Conservation (phyloP, 306 rosid species). For the Vicia villosa region DNA sequence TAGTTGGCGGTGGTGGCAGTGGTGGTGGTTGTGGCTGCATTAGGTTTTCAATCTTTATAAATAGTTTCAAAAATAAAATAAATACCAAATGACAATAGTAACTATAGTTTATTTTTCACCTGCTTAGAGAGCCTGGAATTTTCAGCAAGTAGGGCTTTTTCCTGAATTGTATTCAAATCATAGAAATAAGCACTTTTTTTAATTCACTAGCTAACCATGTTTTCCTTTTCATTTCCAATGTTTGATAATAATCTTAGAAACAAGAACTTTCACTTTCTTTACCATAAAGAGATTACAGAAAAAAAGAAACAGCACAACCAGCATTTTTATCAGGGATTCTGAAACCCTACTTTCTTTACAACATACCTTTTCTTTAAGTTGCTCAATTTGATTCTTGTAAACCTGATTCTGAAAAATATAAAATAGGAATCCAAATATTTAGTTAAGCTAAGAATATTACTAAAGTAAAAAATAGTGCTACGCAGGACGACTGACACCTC, state of each 20-base stretch:
- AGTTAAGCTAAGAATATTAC: background rate
- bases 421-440: background rate
- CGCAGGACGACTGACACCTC: no score
- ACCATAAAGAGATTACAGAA: background rate
- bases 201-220: background rate
- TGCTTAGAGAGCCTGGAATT: conserved; percentile 63
- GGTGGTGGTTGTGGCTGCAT: background rate
- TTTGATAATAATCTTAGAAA: background rate
- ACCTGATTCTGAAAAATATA: conserved; percentile 62
- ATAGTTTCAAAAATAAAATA: background rate
- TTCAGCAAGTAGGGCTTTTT: conserved; percentile 56
- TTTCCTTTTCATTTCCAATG: background rate
- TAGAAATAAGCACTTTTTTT: conserved; percentile 13
- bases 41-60: background rate
- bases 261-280: background rate
- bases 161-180: conserved; percentile 52
- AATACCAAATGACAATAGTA: background rate
- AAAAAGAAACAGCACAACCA: background rate
- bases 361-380: conserved; percentile 70
- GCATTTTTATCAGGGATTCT: background rate
- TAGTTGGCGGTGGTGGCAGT: background rate
- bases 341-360: background rate
- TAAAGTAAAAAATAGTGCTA: background rate
- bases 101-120: conserved; percentile 45
- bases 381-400: conserved; percentile 65